Evolutionary conservation across 768 basidiomycete species (phyloP), one percentile per base, ranked within the genome.

Genomic region (Mycena filopes): DNA sequence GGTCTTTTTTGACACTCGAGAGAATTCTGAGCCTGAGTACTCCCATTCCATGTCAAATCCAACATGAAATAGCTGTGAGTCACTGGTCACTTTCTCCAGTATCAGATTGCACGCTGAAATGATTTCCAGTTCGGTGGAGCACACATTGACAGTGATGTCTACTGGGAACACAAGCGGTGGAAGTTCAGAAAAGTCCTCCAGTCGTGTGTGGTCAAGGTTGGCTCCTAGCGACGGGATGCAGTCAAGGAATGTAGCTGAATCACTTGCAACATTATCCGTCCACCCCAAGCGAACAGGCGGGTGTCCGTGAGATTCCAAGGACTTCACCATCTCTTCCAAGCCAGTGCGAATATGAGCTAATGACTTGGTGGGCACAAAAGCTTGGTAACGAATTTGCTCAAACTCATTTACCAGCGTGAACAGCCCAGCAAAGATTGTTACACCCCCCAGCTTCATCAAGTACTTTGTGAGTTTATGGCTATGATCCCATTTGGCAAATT

Each of bases 391-490:
- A 21, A 71, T 66, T 46, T 68, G 67, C n/a, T 71, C 67, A 54
- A 38, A 63, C 26, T 69, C 67, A 68, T 71, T 71, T 4, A 66
- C 29, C 7, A 69, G 16, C 15, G 70, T 71, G 36, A 69, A 71
- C 20, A 71, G 31, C 6, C 33, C 64, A 20, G 12, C 55, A 31
- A 55, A 45, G 11, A 12, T n/a, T 12, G 12, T 55, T 0, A 55
- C 55, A 3, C 55, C 55, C 0, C 16, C n/a, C n/a, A 55, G 23
- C 9, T 42, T 41, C 40, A 42, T 42, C 16, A 54, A 36, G 25
- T 15, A 41, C 20, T 54, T 54, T 5, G 40, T 15, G 4, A 54
- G 4, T n/a, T 54, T 54, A 38, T 25, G 18, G 1, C 23, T 25
- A 23, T 54, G 53, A 11, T 54, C 53, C 53, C 23, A 41, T 36